Evolutionary conservation across 129 eudicot species (phyloP).

Genomic region (Artemisia argyi): DNA sequence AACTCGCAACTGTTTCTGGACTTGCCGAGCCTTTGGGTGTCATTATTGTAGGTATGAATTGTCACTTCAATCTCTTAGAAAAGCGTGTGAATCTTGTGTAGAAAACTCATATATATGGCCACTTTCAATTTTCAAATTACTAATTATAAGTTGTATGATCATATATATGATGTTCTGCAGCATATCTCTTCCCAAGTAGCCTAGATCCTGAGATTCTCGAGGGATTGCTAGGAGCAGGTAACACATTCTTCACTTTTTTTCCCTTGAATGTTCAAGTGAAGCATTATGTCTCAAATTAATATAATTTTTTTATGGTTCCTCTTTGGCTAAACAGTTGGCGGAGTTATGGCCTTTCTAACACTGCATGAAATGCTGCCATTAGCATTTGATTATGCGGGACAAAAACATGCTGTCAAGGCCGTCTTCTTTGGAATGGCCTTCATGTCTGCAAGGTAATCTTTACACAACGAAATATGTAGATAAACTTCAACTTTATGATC

Average conservation of each 20-base stretch:
- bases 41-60: slow-evolving; percentile 78
- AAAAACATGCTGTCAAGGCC: slow-evolving; percentile 95
- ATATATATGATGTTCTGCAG: slow-evolving; percentile 46
- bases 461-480: not conserved
- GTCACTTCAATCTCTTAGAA: not conserved
- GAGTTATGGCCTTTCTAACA: slow-evolving; percentile 97
- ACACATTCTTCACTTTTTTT: not conserved
- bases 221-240: slow-evolving; percentile 94
- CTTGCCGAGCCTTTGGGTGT: slow-evolving; percentile 98
- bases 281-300: not conserved
- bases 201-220: slow-evolving; percentile 91
- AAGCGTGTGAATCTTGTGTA: not conserved
- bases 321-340: slow-evolving; percentile 65
- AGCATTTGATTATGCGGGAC: slow-evolving; percentile 98
- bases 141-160: not conserved
- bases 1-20: slow-evolving; percentile 94
- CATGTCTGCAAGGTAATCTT: slow-evolving; percentile 92
- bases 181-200: slow-evolving; percentile 91
- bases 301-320: not conserved
- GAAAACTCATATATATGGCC: not conserved
- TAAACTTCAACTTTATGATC: not conserved
- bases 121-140: not conserved
- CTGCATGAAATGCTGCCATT: slow-evolving; percentile 96
- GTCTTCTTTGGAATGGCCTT: slow-evolving; percentile 97
- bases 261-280: not conserved